Base-by-base conservation (phyloP, 306 rosid species). In the Ormosia semicastrata region DNA sequence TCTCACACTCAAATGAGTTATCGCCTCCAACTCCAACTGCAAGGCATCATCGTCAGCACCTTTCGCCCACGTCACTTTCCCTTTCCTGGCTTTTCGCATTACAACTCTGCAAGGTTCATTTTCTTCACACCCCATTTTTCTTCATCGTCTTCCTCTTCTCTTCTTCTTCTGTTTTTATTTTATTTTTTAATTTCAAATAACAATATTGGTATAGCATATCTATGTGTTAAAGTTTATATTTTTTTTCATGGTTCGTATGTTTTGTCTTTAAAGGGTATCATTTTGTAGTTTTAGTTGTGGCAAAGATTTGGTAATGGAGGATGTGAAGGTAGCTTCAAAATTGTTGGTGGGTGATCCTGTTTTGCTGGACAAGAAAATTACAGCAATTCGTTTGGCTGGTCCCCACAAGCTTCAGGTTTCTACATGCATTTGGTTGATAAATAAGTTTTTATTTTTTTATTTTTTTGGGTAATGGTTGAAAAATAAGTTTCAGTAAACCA, bases 341-440 rank as follows among this genome's bases (percentile, higher is more conserved):
- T 50, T 59, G 57, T 52, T 86, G 7, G 85, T 85, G 71, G 83
- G 53, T 78, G 87, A 88, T 78, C 80, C 88, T 67, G 68, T 74
- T 41, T 79, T 54, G 9, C 83, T 93, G 41, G 84, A 76, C 43
- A 60, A 71, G 44, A 93, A 93, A 85, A 82, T 87, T 40, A 44
- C 78, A 4, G 88, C 91, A n/a, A 87, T 93, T 84, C 90, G 94
- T 37, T 75, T 11, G 40, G 89, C 75, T 39, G 95, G 97, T 69
- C 86, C 88, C 43, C 46, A 80, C 13, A 93, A 91, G 80, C 89
- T 93, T 46, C 94, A 93, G 93, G 97, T 93, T 76, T 46, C 57
- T 47, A 15, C 44, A 24, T 62, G 32, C 54, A 13, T 75, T 76
- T 68, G 5, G 8, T 37, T 43, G 7, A 49, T 63, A n/a, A 81